Base-by-base conservation (phyloP, 106 monocot species). In the Acorus gramineus region DNA sequence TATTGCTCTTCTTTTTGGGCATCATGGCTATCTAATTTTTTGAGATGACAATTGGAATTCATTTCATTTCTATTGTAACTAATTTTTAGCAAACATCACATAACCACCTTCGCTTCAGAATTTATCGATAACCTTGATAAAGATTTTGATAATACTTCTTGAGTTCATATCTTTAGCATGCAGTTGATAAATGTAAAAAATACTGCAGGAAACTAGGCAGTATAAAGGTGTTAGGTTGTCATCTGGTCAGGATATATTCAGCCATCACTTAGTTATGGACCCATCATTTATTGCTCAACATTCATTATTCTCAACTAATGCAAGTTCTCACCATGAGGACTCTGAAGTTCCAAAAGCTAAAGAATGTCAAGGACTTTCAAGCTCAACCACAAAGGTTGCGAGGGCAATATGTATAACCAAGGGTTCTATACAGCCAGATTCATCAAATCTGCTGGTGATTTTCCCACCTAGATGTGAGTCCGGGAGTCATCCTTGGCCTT, bases 381-480 rank as follows among this genome's bases (percentile, higher is more conserved):
- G 55, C 12, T 46, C 56, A 49, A 44, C 47, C 2, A 46, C 14
- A n/a, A 71, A 71, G 57, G 84, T 84, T 78, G 86, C 79, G 47
- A 81, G 81, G 73, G 87, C 81, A 72, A 45, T 92, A 28, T 86
- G 81, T 64, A 79, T 84, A 77, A 80, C 77, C 8, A 77, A 44
- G 63, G 50, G 71, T 45, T 77, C 86, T 52, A 55, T 92, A 63
- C 62, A 77, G 50, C 46, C 57, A 12, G 79, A 79, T 77, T 75
- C 74, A 52, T 84, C 84, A 62, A 92, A 87, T 70, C 49, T 87
- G 73, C 68, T 92, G 13, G 66, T 84, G 28, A 62, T 82, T 62
- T 92, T 92, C 69, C 92, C 92, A 49, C 92, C 92, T 5, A 84
- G 74, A 87, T 92, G 92, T 92, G 75, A 84, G 76, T 59, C 28